Evolutionary conservation across 2,329 filamentous ascomycete species (phyloP).

Genomic region (Alternaria sp.): DNA sequence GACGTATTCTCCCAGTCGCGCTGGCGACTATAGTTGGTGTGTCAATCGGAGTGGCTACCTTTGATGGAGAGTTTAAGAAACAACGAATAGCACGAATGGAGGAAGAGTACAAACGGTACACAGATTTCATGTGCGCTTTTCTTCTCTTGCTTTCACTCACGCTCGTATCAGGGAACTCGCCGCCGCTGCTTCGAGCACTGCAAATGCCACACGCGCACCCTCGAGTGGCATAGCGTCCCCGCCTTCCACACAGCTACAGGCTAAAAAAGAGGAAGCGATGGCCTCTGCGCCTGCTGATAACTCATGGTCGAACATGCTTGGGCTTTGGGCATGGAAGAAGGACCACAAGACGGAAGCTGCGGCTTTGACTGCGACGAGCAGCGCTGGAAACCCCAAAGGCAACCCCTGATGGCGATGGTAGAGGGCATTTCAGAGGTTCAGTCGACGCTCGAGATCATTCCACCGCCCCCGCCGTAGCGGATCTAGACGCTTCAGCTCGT

Average conservation of each 20-base stretch:
- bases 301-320: slow-evolving; percentile 42
- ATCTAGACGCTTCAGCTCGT: slow-evolving; percentile 73
- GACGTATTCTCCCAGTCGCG: slow-evolving; percentile 46
- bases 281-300: slow-evolving; percentile 19
- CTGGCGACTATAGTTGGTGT: slow-evolving; percentile 45
- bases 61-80: slow-evolving; percentile 48
- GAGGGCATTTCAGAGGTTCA: slow-evolving; percentile 49
- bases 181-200: slow-evolving; percentile 29
- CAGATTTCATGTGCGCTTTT: not conserved
- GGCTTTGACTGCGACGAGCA: slow-evolving; percentile 63
- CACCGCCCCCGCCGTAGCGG: slow-evolving; percentile 78
- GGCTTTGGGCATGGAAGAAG: slow-evolving; percentile 48
- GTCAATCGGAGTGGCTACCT: slow-evolving; percentile 46
- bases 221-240: slow-evolving; percentile 23
- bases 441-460: slow-evolving; percentile 69
- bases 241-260: slow-evolving; percentile 19
- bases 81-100: slow-evolving; percentile 43
- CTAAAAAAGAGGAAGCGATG: slow-evolving; percentile 21
- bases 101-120: slow-evolving; percentile 47
- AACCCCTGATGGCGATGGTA: slow-evolving; percentile 60
- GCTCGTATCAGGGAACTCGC: slow-evolving; percentile 34
- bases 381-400: slow-evolving; percentile 65
- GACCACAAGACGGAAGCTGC: slow-evolving; percentile 58
- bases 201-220: slow-evolving; percentile 26
- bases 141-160: slow-evolving; percentile 23